Percentiles rank a stretch among this genome's conserved stretches.
Conservation (phyloP, 768 basidiomycete genomes). For the Tricholoma saponaceum region DNA sequence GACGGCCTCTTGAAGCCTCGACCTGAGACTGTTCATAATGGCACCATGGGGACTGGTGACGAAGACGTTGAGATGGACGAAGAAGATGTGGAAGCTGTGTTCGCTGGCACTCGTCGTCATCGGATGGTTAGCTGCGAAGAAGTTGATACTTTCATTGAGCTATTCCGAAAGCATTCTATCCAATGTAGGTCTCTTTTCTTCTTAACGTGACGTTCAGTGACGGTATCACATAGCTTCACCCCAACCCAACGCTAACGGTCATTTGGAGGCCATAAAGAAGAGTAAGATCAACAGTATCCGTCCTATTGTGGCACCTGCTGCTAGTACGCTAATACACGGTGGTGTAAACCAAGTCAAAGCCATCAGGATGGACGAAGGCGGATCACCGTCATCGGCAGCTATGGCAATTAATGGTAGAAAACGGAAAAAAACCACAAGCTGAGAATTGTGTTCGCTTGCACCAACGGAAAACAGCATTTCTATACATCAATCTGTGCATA, state of each 20-base stretch:
- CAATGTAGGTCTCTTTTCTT: constrained; percentile 30
- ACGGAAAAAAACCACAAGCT: constrained; percentile 46
- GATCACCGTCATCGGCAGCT: constrained; percentile 14
- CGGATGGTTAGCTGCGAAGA: constrained; percentile 48
- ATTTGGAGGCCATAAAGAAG: constrained; percentile 2
- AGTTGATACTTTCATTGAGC: constrained; percentile 51
- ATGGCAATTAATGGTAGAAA: constrained; percentile 43
- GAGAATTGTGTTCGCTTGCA: constrained; percentile 10
- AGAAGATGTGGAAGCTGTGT: constrained; percentile 11
- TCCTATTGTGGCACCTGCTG: neutral
- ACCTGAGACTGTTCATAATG: constrained; percentile 5
- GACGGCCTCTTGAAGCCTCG: constrained; percentile 29
- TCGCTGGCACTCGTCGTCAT: constrained; percentile 14
- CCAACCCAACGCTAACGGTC: neutral
- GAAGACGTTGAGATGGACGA: constrained; percentile 46
- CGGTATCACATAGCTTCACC: constrained; percentile 1
- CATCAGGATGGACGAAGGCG: neutral
- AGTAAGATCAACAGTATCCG: neutral
- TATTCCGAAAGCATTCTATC: constrained; percentile 56
- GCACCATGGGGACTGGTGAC: constrained; percentile 14
- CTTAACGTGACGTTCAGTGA: neutral
- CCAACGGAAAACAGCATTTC: too few species aligned
- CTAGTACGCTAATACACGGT: neutral
- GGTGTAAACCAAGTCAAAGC: neutral
- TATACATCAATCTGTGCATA: neutral